A percentile compares a stretch with the other conserved stretches of the same genome.
phyloP scores from a whole-genome alignment of 2,329 filamentous ascomycete species.

The Aspergillus novoparasiticus region DNA sequence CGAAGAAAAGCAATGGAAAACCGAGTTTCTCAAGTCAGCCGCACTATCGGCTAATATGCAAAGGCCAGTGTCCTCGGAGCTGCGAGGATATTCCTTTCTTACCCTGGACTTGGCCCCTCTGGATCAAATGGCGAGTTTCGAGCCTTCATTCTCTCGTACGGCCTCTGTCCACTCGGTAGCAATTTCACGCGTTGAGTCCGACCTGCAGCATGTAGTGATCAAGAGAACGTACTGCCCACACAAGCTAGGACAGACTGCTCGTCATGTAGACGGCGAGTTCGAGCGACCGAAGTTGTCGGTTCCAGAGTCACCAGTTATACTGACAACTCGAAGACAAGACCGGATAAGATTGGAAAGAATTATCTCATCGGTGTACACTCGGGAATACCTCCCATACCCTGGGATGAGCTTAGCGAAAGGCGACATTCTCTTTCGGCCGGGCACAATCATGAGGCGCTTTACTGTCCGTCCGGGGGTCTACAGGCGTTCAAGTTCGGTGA shows the following conservation, averaged over 20 bases:
- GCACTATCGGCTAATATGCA: constrained; percentile 54
- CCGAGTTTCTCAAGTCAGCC: constrained; percentile 61
- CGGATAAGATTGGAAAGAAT: constrained; percentile 74
- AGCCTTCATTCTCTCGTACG: constrained; percentile 57
- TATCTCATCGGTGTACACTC: constrained; percentile 80
- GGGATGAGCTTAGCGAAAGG: constrained; percentile 70
- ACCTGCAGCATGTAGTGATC: constrained; percentile 76
- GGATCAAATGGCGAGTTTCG: constrained; percentile 73
- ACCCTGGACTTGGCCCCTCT: constrained; percentile 72
- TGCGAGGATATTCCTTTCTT: constrained; percentile 45
- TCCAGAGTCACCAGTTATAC: constrained; percentile 67
- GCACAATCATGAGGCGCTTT: constrained; percentile 83
- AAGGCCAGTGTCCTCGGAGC: constrained; percentile 42
- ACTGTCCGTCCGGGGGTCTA: constrained; percentile 78
- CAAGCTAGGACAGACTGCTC: constrained; percentile 52
- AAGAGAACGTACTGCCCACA: constrained; percentile 78
- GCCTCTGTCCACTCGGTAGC: constrained; percentile 79
- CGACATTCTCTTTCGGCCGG: constrained; percentile 73
- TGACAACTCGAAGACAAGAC: constrained; percentile 75
- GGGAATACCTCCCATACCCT: constrained; percentile 77
- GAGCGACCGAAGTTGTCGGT: constrained; percentile 80
- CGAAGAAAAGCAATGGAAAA: constrained; percentile 81
- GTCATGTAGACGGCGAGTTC: constrained; percentile 57
- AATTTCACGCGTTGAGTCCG: constrained; percentile 69
- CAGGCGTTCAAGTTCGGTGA: constrained; percentile 66